A percentile compares a stretch with the other conserved stretches of the same genome.
phyloP scores from a whole-genome alignment of 805 yeast species.

The Debaryomyces castellii region DNA sequence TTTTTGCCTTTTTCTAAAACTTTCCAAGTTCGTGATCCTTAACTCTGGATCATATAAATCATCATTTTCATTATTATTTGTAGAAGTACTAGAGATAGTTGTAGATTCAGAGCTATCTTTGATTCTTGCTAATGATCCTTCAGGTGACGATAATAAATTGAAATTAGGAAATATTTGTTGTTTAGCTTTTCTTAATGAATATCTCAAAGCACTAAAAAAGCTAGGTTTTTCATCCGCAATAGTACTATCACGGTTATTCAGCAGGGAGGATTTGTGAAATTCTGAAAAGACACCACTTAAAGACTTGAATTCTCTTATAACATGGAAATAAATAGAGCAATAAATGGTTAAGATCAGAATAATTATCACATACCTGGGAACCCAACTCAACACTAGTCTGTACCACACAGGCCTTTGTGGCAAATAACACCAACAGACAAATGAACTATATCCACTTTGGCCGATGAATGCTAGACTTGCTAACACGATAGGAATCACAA shows the following conservation, averaged over 20 bases:
- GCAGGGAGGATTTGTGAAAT: slow-evolving; percentile 18
- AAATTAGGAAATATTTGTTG: slow-evolving; percentile 27
- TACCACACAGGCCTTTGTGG: slow-evolving; percentile 76
- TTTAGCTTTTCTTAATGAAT: slow-evolving; percentile 21
- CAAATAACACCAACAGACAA: slow-evolving; percentile 76
- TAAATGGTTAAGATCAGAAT: slow-evolving; percentile 64
- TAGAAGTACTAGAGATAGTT: not conserved
- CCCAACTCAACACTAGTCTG: slow-evolving; percentile 74
- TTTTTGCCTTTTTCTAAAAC: slow-evolving; percentile 61
- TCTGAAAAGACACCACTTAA: slow-evolving; percentile 49
- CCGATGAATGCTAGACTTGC: slow-evolving; percentile 71
- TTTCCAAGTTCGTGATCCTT: slow-evolving; percentile 59
- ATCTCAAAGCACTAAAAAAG: slow-evolving; percentile 32
- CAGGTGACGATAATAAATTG: slow-evolving; percentile 22
- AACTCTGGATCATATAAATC: slow-evolving; percentile 36
- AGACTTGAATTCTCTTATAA: slow-evolving; percentile 57
- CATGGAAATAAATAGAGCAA: slow-evolving; percentile 69
- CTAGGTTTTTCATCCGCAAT: slow-evolving; percentile 23
- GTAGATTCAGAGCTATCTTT: not conserved
- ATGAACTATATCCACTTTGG: slow-evolving; percentile 55
- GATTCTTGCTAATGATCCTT: slow-evolving; percentile 3
- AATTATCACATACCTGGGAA: slow-evolving; percentile 70
- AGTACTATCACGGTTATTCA: not conserved
- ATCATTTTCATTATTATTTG: slow-evolving; percentile 16
- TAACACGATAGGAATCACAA: slow-evolving; percentile 61